Percentiles rank a stretch among this genome's conserved stretches.
Evolutionary conservation across 306 rosid genomes (phyloP).

Genomic region (Prunus armeniaca): DNA sequence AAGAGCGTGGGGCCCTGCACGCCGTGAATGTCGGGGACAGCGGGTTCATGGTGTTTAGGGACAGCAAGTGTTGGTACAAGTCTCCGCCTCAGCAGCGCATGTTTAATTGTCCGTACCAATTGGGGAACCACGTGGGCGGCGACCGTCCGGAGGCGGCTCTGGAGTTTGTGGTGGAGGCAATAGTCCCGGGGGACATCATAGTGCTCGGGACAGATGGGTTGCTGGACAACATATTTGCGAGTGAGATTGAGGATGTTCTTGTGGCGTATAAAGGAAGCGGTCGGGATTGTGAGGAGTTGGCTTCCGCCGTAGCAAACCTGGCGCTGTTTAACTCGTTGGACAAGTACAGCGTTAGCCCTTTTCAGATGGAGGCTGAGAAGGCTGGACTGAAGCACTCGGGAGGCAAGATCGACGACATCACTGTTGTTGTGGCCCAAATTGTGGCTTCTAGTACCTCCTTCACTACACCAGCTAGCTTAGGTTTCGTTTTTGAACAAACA

Average conservation of each 20-base stretch:
- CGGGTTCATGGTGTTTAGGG: constrained; percentile 13
- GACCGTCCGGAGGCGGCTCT: background rate
- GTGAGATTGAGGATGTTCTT: background rate
- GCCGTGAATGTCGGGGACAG: background rate
- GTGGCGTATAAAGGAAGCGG: background rate
- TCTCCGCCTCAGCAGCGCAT: background rate
- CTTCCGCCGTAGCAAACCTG: background rate
- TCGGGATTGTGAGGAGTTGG: background rate
- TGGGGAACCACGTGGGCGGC: background rate
- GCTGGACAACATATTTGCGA: constrained; percentile 2
- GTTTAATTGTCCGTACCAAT: constrained; percentile 1
- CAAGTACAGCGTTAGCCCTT: background rate
- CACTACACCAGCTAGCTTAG: too few species aligned
- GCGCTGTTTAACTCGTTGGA: background rate
- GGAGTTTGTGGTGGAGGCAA: background rate
- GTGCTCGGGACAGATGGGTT: constrained; percentile 2
- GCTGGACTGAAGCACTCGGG: too few species aligned
- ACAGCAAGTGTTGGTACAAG: background rate
- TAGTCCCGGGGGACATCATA: background rate
- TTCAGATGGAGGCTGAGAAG: background rate
- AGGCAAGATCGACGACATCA: too few species aligned
- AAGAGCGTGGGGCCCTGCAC: background rate
- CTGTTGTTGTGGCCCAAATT: too few species aligned
- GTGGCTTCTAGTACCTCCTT: too few species aligned
- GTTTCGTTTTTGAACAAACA: too few species aligned